A percentile compares a stretch with the other conserved stretches of the same genome.
Conservation (phyloP, 2,329 filamentous ascomycete genomes). For the Colletotrichum lupini region DNA sequence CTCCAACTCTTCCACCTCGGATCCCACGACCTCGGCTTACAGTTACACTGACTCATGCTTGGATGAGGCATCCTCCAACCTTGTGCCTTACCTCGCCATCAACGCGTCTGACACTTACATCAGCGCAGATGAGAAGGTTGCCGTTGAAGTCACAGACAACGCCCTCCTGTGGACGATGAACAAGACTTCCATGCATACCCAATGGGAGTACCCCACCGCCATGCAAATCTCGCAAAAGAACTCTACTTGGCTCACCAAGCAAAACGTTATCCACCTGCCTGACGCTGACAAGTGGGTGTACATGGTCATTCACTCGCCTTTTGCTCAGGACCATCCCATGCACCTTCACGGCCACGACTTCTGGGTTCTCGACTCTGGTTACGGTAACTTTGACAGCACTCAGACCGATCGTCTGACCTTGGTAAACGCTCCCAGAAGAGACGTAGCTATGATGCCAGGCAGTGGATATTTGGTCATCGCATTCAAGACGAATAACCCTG, state of each 20-base stretch:
- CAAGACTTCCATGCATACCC: conserved; percentile 44
- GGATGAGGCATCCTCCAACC: conserved; percentile 46
- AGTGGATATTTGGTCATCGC: conserved; percentile 60
- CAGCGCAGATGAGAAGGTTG: conserved; percentile 43
- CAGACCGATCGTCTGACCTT: conserved; percentile 25
- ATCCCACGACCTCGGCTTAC: conserved; percentile 33
- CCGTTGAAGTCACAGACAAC: conserved; percentile 40
- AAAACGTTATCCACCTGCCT: conserved; percentile 44
- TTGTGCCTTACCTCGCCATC: conserved; percentile 47
- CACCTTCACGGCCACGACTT: conserved; percentile 52
- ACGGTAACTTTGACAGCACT: conserved; percentile 28
- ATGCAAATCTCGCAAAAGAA: conserved; percentile 37
- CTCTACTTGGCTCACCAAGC: conserved; percentile 37
- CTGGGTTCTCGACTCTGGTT: conserved; percentile 38
- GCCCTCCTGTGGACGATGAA: conserved; percentile 55
- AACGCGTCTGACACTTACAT: conserved; percentile 43
- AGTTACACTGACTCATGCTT: conserved; percentile 43
- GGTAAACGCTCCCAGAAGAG: conserved; percentile 62
- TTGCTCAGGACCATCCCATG: conserved; percentile 46
- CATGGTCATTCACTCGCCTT: conserved; percentile 41
- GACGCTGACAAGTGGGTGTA: conserved; percentile 44
- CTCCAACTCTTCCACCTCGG: conserved; percentile 38
- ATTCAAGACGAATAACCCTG: conserved; percentile 61
- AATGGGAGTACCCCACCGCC: conserved; percentile 46
- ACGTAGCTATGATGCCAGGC: conserved; percentile 59